Evolutionary conservation across 805 yeast species (phyloP), one percentile per base, ranked within the genome.

Genomic region (Candida andamanensis): DNA sequence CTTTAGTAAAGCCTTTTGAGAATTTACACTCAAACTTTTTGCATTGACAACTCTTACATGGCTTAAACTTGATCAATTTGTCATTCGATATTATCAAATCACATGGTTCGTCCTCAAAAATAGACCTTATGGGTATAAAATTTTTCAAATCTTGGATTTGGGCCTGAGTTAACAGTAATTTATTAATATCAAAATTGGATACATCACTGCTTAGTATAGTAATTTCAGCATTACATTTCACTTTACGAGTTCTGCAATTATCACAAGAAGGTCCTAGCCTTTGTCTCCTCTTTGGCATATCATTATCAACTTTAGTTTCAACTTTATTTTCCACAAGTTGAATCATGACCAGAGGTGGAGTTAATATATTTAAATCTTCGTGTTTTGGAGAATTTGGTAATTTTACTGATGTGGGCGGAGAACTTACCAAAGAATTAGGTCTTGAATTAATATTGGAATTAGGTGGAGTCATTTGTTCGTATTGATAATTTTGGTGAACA

Each of bases 231-330:
- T 80, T 78, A 57, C 90, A 81, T 54, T 78, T 81, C 36, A 80
- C 80, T 50, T 81, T 81, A 36, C 85, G 67, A 11, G 72, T 48
- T 33, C 87, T 63, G 52, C 90, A 81, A 29, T 72, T 60, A 50
- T 81, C 87, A 54, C 90, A 81, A 24, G 83, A 75, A 3, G 87
- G 87, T 0, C 90, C 87, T 13, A 74, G 62, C 37, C 90, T 59
- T 56, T 81, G 89, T 44, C 86, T 59, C 41, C 71, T 57, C 44
- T 59, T 61, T 15, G 45, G 35, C 6, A 12, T 19, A 8, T 8
- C 8, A 8, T 8, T 15, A 11, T 25, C 25, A 7, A 17, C 17
- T n/a, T 15, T n/a, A 16, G 32, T 22, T 17, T 18, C n/a, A 15
- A 22, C 12, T 22, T 22, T 16, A 4, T 25, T 18, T 10, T 12